Base-by-base conservation (phyloP, 2,329 filamentous ascomycete genomes). In the Periconia sp. region DNA sequence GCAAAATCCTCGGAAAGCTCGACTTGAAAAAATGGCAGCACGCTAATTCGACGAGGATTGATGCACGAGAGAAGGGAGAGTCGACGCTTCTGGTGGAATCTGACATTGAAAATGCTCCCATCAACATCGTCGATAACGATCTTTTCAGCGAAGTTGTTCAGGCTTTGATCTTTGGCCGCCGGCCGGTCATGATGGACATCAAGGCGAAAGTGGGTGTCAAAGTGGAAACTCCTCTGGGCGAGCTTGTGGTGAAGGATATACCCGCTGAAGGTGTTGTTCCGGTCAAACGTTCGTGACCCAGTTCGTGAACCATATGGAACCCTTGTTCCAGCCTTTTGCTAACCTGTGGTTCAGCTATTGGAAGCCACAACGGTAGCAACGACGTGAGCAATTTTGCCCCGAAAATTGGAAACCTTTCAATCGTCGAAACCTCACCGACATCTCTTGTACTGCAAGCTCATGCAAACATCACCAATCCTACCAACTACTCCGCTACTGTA, bases 381-480 rank as follows among this genome's bases (percentile, higher is more conserved):
- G 55, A 58, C 17, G 64, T 82, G 55, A 70, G 75, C 81, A 56
- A 77, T 71, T 55, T 86, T 35, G 74, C 77, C 40, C 90, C 91
- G 15, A 82, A 86, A 62, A 78, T 96, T 53, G 85, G 85, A 52
- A 85, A 88, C 56, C 75, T 97, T 35, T 82, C 82, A 59, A 85
- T 97, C 52, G 69, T 89, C 41, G 85, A 89, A 52, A 95, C 92
- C 0, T 87, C 88, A 1, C 77, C 82, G 35, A 85, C 85, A 2
- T 89, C 89, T 3, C 79, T 97, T 45, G 85, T 82, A 18, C 76
- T 97, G 35, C 80, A 86, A 65, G 89, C 90, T 14, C 76, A 79
- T 40, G 81, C 96, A 65, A 96, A 94, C 68, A 81, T 96, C 55
- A 95, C 90, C 3, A 99, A 99, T 66, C 92, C 93, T 1, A 96